phyloP scores from a whole-genome alignment of 1,284 basidiomycete genomes.

The Tilletiopsis washingtonensis region DNA sequence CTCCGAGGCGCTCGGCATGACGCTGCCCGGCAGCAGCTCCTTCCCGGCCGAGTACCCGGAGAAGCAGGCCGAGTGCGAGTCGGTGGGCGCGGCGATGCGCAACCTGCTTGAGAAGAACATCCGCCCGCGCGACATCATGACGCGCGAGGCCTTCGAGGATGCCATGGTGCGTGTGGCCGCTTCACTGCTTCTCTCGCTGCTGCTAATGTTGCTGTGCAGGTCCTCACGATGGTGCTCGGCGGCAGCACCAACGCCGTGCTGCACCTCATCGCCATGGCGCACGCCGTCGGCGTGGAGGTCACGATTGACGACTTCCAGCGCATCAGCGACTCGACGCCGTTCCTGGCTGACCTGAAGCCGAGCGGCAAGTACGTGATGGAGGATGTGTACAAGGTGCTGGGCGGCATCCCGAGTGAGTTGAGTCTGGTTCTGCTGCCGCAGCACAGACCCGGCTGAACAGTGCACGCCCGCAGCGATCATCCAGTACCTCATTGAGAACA shows the following conservation, averaged over 20 bases:
- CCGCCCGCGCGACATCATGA: conserved; percentile 45
- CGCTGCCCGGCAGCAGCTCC: conserved; percentile 39
- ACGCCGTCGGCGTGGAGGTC: conserved; percentile 39
- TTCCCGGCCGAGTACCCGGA: conserved; percentile 45
- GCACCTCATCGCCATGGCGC: conserved; percentile 44
- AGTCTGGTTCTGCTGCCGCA: too few relatives aligned
- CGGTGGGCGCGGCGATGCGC: conserved; percentile 36
- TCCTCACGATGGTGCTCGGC: conserved; percentile 45
- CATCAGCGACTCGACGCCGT: conserved; percentile 40
- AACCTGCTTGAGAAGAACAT: conserved; percentile 45
- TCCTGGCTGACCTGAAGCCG: conserved; percentile 46
- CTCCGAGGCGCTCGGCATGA: conserved; percentile 45
- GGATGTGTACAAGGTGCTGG: conserved; percentile 39
- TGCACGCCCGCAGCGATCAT: conserved; percentile 48
- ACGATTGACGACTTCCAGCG: conserved; percentile 45
- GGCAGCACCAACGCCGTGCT: conserved; percentile 44
- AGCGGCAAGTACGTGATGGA: conserved; percentile 48
- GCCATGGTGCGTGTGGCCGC: conserved; percentile 25
- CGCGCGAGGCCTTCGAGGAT: conserved; percentile 36
- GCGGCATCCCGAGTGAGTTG: conserved; percentile 37
- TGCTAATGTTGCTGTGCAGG: background rate
- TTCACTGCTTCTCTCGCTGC: background rate
- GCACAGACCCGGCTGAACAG: too few relatives aligned
- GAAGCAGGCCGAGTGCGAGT: conserved; percentile 40
- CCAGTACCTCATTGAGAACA: conserved; percentile 44